phyloP scores from a whole-genome alignment of 108 stramenopile species.

The Discostella pseudostelligera region DNA sequence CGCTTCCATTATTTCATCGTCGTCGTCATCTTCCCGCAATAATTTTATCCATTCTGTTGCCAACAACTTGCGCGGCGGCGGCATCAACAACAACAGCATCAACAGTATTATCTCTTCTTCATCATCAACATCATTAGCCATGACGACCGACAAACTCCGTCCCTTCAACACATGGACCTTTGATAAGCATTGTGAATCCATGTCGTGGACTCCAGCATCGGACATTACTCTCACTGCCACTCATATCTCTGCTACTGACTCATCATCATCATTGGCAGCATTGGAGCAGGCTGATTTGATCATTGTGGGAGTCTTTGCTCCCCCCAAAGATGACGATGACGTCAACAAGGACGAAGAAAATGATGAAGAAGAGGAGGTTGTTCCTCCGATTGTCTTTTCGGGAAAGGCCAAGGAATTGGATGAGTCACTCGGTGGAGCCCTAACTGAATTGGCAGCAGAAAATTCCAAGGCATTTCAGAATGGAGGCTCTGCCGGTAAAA shows the following conservation, averaged over 20 bases:
- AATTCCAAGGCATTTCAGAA: conserved; percentile 81
- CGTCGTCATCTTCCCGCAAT: too few relatives aligned
- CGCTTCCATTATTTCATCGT: too few relatives aligned
- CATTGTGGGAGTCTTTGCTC: conserved; percentile 68
- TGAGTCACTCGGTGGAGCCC: conserved; percentile 61
- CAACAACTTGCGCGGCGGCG: too few relatives aligned
- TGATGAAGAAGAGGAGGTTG: conserved; percentile 43
- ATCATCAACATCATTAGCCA: too few relatives aligned
- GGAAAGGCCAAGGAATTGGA: conserved; percentile 67
- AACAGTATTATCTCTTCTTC: too few relatives aligned
- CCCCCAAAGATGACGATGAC: conserved; percentile 49
- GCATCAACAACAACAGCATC: too few relatives aligned
- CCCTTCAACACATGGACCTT: conserved; percentile 82
- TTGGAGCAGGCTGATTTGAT: conserved; percentile 69
- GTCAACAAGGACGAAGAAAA: conserved; percentile 52
- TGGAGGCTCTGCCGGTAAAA: conserved; percentile 70
- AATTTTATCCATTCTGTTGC: too few relatives aligned
- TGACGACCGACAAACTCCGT: neutral
- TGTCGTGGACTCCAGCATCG: conserved; percentile 68
- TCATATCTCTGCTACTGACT: conserved; percentile 3
- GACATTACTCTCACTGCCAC: conserved; percentile 32
- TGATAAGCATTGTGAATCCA: conserved; percentile 70
- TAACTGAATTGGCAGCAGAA: conserved; percentile 63
- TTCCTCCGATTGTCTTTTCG: conserved; percentile 42
- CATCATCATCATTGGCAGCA: conserved; percentile 1